Conservation (phyloP, 495 filamentous ascomycete genomes). For the Neurospora sp. region DNA sequence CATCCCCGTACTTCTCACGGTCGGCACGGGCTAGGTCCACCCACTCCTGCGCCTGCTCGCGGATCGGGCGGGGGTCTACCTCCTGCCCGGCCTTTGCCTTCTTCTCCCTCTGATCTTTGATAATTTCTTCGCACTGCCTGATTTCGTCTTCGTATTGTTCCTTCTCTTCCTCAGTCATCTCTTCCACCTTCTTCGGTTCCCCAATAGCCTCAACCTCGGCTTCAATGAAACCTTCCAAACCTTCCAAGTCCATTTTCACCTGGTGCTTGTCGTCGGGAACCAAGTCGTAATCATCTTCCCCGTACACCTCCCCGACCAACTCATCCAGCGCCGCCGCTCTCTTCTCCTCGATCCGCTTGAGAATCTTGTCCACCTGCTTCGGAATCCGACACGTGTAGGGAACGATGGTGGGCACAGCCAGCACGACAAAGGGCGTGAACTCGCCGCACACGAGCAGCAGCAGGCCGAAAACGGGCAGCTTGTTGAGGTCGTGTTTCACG, state of each 20-base stretch:
- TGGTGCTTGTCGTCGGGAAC: background rate
- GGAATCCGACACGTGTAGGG: conserved; percentile 78
- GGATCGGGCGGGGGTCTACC: background rate
- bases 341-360: conserved; percentile 35
- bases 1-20: background rate
- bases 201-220: background rate
- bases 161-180: background rate
- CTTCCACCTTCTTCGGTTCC: background rate
- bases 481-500: conserved; percentile 52
- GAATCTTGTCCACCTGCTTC: conserved; percentile 50
- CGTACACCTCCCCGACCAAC: conserved; percentile 14
- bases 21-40: background rate
- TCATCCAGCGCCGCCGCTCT: conserved; percentile 23
- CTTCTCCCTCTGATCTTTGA: background rate
- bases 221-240: background rate
- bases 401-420: conserved; percentile 56
- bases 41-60: background rate
- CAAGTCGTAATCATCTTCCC: background rate
- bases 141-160: background rate
- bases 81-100: background rate
- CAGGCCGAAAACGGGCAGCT: conserved; percentile 66
- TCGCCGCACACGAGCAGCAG: conserved; percentile 72
- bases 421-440: conserved; percentile 64
- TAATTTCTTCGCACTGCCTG: background rate
- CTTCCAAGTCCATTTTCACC: background rate